These are phyloP conservation scores for Xylaria flabelliformis DNA, from an alignment of 495 filamentous ascomycete species.

Conservation along the genomic window DNA sequence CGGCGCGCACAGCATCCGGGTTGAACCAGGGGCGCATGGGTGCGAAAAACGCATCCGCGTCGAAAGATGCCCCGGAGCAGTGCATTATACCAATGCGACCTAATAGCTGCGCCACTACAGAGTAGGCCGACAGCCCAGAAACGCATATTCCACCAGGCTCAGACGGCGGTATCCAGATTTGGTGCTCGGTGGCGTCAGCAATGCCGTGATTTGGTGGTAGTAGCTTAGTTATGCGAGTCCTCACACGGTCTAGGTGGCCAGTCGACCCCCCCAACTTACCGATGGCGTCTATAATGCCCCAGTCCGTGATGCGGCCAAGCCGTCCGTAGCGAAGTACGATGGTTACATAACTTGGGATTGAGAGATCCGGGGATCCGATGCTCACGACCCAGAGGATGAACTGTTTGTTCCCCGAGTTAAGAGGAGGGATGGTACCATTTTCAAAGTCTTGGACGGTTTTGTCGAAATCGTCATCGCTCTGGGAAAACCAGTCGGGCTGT, in stretches of 20 bases:
- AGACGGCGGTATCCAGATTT: conserved; percentile 1
- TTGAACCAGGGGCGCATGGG: conserved; percentile 15
- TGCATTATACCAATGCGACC: conserved; percentile 1
- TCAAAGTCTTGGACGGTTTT: not conserved
- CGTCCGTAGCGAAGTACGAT: not conserved
- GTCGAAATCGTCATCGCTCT: not conserved
- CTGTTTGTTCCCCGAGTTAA: not conserved
- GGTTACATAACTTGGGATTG: conserved; percentile 4
- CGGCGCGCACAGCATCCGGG: conserved; percentile 19
- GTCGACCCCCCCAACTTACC: too few relatives aligned
- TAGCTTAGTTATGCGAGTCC: not conserved
- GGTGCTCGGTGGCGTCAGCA: not conserved
- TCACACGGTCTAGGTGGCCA: not conserved
- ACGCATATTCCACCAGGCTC: not conserved
- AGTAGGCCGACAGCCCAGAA: conserved; percentile 10
- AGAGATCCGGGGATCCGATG: not conserved
- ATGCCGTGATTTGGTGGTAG: not conserved
- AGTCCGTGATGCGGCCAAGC: conserved; percentile 1
- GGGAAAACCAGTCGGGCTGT: conserved; percentile 4
- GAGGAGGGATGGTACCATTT: not conserved
- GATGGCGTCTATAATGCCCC: not conserved
- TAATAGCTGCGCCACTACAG: not conserved
- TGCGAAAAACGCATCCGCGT: not conserved
- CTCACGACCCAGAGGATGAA: conserved; percentile 7
- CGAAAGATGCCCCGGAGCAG: not conserved